Conservation (phyloP, 768 basidiomycete species). For the Russula virescens region DNA sequence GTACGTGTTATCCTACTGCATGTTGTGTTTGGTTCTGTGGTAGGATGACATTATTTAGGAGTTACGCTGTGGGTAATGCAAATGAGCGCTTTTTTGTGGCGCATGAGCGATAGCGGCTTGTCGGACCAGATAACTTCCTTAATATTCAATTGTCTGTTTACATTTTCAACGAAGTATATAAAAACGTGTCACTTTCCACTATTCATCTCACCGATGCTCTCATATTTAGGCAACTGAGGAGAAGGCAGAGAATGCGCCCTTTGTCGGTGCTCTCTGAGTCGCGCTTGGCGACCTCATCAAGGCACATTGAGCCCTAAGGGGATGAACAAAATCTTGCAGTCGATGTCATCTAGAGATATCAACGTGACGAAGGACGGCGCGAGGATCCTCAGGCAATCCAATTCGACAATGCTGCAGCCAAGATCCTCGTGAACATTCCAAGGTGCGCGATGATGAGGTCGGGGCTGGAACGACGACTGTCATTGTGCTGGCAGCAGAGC, state of each 20-base stretch:
- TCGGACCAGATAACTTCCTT: no score
- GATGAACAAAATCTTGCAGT: slow-evolving; percentile 99
- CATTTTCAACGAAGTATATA: slow-evolving; percentile 55
- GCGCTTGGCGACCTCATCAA: slow-evolving; percentile 98
- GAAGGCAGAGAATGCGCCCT: slow-evolving; percentile 96
- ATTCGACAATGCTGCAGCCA: slow-evolving; percentile 97
- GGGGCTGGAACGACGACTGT: slow-evolving; percentile 94
- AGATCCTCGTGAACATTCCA: slow-evolving; percentile 99
- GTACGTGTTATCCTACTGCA: no score
- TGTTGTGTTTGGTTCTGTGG: no score
- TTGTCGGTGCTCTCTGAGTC: slow-evolving; percentile 95
- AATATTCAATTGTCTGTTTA: slow-evolving; percentile 46
- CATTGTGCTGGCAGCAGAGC: slow-evolving; percentile 86
- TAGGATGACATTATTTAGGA: no score
- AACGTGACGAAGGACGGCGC: slow-evolving; percentile 99
- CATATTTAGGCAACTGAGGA: slow-evolving; percentile 73
- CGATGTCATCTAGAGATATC: slow-evolving; percentile 81
- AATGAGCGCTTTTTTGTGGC: no score
- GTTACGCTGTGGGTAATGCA: no score
- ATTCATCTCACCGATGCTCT: neutral
- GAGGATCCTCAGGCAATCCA: slow-evolving; percentile 94
- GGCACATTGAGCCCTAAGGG: slow-evolving; percentile 96
- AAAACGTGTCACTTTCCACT: neutral
- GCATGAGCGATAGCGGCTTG: no score
- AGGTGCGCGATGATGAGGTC: slow-evolving; percentile 99